Conservation (phyloP, 768 basidiomycete genomes). For the Chalciporus pseudorubinellus region DNA sequence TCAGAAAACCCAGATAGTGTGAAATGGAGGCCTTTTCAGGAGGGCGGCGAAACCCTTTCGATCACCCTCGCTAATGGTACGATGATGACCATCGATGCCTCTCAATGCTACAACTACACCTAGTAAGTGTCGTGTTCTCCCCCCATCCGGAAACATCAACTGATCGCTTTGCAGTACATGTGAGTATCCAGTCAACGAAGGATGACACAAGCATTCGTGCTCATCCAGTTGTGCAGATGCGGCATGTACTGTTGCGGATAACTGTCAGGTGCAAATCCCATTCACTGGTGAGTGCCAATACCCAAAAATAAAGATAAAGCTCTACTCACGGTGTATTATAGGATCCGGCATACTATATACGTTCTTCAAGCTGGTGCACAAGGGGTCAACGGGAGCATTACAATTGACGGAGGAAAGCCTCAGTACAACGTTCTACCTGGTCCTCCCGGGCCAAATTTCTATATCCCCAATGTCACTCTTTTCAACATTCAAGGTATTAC, state of each 20-base stretch:
- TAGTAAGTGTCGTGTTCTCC: constrained; percentile 8
- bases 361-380: constrained; percentile 18
- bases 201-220: not conserved
- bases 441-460: constrained; percentile 13
- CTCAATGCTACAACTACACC: constrained; percentile 13
- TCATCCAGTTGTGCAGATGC: constrained; percentile 7
- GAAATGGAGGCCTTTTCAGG: constrained; percentile 9
- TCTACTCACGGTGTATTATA: not conserved
- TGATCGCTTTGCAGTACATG: constrained; percentile 4
- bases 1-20: constrained; percentile 10
- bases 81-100: constrained; percentile 12
- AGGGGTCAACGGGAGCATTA: constrained; percentile 17
- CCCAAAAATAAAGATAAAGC: not conserved
- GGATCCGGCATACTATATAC: constrained; percentile 20
- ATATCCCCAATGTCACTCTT: constrained; percentile 13
- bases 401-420: constrained; percentile 9
- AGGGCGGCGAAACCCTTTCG: constrained; percentile 12
- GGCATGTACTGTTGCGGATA: constrained; percentile 6
- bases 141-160: no score
- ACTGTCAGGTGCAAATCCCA: constrained; percentile 16
- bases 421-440: constrained; percentile 4
- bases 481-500: constrained; percentile 12
- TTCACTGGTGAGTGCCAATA: constrained; percentile 7
- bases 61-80: constrained; percentile 8
- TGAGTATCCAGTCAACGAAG: not conserved